These are phyloP conservation scores for Casuarina equisetifolia DNA, from an alignment of 306 rosid genomes.

Conservation along the genomic window DNA sequence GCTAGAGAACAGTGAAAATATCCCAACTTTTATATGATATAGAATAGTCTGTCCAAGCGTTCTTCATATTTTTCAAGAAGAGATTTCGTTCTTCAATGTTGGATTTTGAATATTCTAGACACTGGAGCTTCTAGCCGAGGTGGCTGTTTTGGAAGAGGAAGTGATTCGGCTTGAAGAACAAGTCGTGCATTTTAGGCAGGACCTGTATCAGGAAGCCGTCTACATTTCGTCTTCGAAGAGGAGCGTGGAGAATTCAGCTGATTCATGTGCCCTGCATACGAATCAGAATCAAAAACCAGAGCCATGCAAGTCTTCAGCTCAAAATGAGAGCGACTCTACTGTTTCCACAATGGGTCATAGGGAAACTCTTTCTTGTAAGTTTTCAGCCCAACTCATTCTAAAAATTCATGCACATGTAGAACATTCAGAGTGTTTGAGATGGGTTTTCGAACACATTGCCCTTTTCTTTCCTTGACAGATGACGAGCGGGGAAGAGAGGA, in stretches of 20 bases:
- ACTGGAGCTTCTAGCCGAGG: constrained; percentile 86
- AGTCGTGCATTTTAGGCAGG: constrained; percentile 75
- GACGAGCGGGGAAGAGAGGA: constrained; percentile 64
- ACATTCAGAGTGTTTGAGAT: constrained; percentile 12
- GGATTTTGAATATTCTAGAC: constrained; percentile 43
- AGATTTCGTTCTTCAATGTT: constrained; percentile 10
- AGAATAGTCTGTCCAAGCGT: background rate
- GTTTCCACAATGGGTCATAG: constrained; percentile 21
- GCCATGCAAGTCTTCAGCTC: constrained; percentile 41
- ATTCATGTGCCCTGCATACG: constrained; percentile 25
- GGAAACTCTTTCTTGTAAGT: constrained; percentile 44
- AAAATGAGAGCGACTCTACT: constrained; percentile 27
- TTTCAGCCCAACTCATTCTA: constrained; percentile 12
- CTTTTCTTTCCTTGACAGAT: constrained; percentile 45
- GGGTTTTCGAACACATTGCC: constrained; percentile 14
- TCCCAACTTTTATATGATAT: background rate
- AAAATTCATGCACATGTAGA: constrained; percentile 5
- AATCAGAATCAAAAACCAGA: constrained; percentile 30
- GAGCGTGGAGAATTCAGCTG: constrained; percentile 44
- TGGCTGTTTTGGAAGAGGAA: constrained; percentile 96
- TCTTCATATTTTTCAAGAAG: background rate
- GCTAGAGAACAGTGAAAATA: constrained; percentile 1
- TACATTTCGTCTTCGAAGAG: constrained; percentile 64
- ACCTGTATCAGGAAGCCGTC: constrained; percentile 78
- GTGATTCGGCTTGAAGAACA: constrained; percentile 84